These are phyloP conservation scores for Alectoria sarmentosa DNA, from an alignment of 495 filamentous ascomycete genomes.

Conservation along the genomic window DNA sequence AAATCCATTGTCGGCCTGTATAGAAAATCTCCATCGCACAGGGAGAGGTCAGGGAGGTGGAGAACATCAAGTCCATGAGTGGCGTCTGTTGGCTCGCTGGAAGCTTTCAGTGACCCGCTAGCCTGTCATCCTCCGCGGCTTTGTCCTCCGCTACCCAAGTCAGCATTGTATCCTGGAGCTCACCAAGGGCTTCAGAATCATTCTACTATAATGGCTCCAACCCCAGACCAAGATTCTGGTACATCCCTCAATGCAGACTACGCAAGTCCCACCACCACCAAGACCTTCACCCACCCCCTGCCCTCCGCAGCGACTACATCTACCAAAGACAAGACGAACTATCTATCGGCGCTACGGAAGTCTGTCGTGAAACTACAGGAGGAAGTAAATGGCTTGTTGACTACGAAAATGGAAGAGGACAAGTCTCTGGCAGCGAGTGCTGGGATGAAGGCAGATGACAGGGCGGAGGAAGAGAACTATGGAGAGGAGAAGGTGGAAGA, in stretches of 20 bases:
- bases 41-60: background rate
- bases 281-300: conserved; percentile 36
- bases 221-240: background rate
- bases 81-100: background rate
- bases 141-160: background rate
- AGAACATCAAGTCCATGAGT: background rate
- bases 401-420: conserved; percentile 82
- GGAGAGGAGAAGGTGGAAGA: conserved; percentile 59
- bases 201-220: background rate
- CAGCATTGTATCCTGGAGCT: background rate
- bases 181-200: background rate
- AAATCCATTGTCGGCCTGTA: background rate
- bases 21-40: background rate
- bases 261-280: conserved; percentile 47
- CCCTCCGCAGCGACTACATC: conserved; percentile 31
- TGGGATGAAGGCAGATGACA: conserved; percentile 43
- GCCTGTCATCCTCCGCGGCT: background rate
- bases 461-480: conserved; percentile 78
- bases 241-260: conserved; percentile 49
- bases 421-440: conserved; percentile 44
- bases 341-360: conserved; percentile 59
- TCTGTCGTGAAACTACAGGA: conserved; percentile 57
- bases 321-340: conserved; percentile 51
- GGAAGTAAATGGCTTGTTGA: conserved; percentile 75
- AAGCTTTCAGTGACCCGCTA: background rate